A percentile compares a stretch with the other conserved stretches of the same genome.
These are phyloP conservation scores for Cenchrus fungigraminus DNA, from an alignment of 176 grass and related monocot genomes.

Conservation along the genomic window DNA sequence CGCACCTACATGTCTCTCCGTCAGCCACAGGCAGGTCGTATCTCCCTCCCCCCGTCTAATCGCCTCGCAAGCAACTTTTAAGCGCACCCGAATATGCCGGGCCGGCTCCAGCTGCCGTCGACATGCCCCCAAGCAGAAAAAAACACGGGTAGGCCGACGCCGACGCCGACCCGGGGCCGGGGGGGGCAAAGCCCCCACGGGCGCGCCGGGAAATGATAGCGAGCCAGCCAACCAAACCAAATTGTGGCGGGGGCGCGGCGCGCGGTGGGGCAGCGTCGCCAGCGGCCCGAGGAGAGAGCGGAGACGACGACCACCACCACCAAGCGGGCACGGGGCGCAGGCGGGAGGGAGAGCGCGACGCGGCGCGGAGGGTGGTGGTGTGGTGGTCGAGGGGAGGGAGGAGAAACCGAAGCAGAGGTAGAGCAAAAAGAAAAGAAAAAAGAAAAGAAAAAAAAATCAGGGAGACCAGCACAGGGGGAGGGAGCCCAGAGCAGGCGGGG, in stretches of 20 bases:
- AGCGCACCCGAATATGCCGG: background rate
- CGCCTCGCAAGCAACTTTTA: background rate
- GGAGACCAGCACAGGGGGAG: background rate
- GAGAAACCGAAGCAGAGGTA: constrained; percentile 32
- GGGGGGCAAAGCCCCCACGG: background rate
- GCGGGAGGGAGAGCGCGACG: background rate
- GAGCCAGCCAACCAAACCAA: background rate
- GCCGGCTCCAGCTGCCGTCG: constrained; percentile 1
- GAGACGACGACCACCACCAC: background rate
- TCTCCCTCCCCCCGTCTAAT: background rate
- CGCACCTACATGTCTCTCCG: no score
- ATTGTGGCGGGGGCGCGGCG: background rate
- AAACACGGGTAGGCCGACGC: background rate
- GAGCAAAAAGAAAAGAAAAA: background rate
- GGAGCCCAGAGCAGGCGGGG: background rate
- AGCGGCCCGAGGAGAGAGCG: background rate
- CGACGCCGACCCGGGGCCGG: background rate
- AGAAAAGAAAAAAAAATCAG: background rate
- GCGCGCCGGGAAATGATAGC: background rate
- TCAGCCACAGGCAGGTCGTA: background rate
- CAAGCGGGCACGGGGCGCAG: background rate
- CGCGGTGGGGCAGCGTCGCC: background rate
- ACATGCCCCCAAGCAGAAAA: background rate
- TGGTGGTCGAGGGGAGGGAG: background rate
- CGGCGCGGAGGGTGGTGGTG: background rate